Evolutionary conservation across 83 land plant species (phyloP), one percentile per base, ranked within the genome.

Genomic region (Isoetes engelmannii): DNA sequence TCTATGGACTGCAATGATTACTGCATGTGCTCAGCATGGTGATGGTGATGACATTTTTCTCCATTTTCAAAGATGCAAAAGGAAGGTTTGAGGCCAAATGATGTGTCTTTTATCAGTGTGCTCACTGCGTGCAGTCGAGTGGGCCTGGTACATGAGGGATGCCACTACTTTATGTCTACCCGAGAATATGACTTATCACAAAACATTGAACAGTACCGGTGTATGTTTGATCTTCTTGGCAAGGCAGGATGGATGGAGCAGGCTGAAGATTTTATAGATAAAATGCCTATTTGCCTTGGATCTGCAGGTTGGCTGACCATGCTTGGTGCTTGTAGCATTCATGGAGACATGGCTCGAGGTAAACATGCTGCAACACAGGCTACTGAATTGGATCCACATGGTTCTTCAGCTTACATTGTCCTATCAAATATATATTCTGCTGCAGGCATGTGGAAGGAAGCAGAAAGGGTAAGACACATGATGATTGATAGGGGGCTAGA

Each of bases 391-490:
- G 87, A 87, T 47, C 90, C 85, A 7, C 67, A 71, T 4, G 81
- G 82, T 48, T 57, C 71, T 51, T 83, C 85, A 4, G 85, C 85
- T 45, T 80, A 75, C 63, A 84, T 87, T 55, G 85, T 87, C 46
- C 69, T 87, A 7, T 78, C 90, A 4, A 87, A 84, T 70, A 72
- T 87, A 18, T 87, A 82, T 68, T 83, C 84, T 46, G 65, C 82
- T 2, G 90, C 75, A 55, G 61, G 80, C 4, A 74, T 74, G 63
- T 87, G 85, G 90, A 45, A 51, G 9, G 82, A 80, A 45, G 88
- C 72, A 44, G 83, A 82, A n/a, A 54, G 54, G 19, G 73, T 87
- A 19, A 77, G 90, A 67, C 71, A 42, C n/a, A 75, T 41, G 61
- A 87, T 87, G 90, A 12, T 77, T 9, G 72, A 46, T 13, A 71